A percentile compares a stretch with the other conserved stretches of the same genome.
Evolutionary conservation across 1,139 yeast species (phyloP).

Genomic region (Pichia sp.): DNA sequence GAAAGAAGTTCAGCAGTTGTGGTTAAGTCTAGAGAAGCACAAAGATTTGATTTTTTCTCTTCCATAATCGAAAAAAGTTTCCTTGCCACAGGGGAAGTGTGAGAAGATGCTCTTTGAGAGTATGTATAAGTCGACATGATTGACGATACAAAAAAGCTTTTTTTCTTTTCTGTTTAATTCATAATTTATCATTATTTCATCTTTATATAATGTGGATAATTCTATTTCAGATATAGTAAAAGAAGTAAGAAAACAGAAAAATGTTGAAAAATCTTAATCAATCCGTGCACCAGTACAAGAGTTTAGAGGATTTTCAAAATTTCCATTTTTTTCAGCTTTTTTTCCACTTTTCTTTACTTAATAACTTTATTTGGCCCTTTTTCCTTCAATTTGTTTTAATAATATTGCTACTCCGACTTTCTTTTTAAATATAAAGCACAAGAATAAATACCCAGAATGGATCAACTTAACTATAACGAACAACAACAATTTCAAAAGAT

Average conservation of each 20-base stretch:
- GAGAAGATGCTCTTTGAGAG: constrained; percentile 61
- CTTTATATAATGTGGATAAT: neutral
- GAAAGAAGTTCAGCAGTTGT: constrained; percentile 67
- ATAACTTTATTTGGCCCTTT: too few relatives aligned
- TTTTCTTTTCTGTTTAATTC: too few relatives aligned
- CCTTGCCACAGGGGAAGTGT: constrained; percentile 73
- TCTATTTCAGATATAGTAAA: neutral
- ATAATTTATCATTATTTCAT: too few relatives aligned
- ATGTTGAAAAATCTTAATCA: neutral
- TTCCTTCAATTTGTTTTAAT: too few relatives aligned
- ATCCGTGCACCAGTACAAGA: neutral
- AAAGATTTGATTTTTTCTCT: constrained; percentile 74
- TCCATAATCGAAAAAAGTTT: constrained; percentile 73
- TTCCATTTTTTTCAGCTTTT: too few relatives aligned
- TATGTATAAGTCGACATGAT: constrained; percentile 31
- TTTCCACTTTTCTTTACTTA: too few relatives aligned
- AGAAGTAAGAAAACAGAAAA: neutral
- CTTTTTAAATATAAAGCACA: too few relatives aligned
- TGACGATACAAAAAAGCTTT: neutral
- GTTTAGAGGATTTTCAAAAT: neutral
- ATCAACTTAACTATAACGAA: constrained; percentile 81
- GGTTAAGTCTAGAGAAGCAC: constrained; percentile 93
- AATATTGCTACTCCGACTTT: too few relatives aligned
- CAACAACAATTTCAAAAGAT: constrained; percentile 94
- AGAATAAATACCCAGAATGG: constrained; percentile 41